Percentiles rank a stretch among this genome's conserved stretches.
Evolutionary conservation across 2,329 filamentous ascomycete species (phyloP).

Genomic region (Colletotrichum sp.): DNA sequence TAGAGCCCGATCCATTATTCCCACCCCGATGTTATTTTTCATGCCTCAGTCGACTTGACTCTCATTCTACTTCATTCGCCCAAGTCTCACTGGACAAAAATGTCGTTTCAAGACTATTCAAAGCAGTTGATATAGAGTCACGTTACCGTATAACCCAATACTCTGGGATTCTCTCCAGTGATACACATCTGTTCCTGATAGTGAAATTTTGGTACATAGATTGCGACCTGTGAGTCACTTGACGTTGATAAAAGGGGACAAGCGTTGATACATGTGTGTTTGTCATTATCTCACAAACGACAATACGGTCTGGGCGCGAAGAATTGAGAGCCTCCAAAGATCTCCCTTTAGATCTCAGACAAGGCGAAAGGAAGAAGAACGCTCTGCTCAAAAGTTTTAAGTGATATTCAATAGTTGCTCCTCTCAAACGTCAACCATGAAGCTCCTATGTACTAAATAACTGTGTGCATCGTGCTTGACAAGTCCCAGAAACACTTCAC

Average conservation of each 20-base stretch:
- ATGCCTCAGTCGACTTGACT: no score
- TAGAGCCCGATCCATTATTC: no score
- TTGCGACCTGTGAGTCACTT: rapidly evolving
- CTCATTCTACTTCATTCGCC: no score
- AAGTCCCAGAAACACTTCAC: rapidly evolving
- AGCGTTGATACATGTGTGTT: rapidly evolving
- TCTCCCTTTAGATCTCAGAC: not conserved
- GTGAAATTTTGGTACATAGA: rapidly evolving
- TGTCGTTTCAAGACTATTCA: no score
- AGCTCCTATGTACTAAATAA: not conserved
- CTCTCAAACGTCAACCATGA: not conserved
- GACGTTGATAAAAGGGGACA: rapidly evolving
- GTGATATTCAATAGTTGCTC: rapidly evolving
- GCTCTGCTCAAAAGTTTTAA: not conserved
- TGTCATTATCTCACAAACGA: not conserved
- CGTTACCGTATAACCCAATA: no score
- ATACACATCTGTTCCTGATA: not conserved
- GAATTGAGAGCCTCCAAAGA: rapidly evolving
- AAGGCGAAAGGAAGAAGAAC: rapidly evolving
- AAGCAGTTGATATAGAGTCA: no score
- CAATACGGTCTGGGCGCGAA: not conserved
- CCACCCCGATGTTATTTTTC: no score
- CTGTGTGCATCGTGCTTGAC: rapidly evolving
- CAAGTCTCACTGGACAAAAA: no score
- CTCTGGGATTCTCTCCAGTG: no score